Conservation (phyloP, 163 green algal genomes). For the Volvox carteri region DNA sequence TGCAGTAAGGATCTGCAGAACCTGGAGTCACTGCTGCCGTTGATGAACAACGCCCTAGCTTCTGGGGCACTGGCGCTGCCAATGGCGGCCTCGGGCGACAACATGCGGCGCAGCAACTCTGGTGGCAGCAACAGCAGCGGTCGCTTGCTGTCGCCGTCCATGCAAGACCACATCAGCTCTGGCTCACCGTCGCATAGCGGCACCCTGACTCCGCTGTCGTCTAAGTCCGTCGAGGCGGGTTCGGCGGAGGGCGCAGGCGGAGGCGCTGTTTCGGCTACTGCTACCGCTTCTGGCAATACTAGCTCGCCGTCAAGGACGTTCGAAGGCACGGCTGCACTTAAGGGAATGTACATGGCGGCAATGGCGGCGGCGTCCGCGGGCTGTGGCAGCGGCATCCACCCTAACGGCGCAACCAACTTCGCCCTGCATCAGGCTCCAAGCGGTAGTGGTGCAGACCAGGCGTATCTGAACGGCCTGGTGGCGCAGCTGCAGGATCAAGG, state of each 20-base stretch:
- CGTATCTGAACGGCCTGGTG: slow-evolving; percentile 58
- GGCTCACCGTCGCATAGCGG: slow-evolving; percentile 26
- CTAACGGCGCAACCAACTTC: neutral
- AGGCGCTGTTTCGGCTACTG: neutral
- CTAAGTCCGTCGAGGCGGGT: neutral
- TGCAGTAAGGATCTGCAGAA: slow-evolving; percentile 2
- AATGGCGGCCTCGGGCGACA: neutral
- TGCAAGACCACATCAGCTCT: neutral
- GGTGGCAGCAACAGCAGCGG: slow-evolving; percentile 21
- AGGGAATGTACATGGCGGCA: slow-evolving; percentile 8
- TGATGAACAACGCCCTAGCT: slow-evolving; percentile 57
- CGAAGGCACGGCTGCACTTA: neutral
- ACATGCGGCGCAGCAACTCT: slow-evolving; percentile 45
- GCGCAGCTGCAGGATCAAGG: slow-evolving; percentile 61
- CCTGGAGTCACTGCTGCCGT: slow-evolving; percentile 53
- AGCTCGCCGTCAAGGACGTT: neutral
- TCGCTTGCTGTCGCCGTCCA: slow-evolving; percentile 27
- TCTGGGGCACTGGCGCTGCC: slow-evolving; percentile 7
- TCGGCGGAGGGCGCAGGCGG: neutral
- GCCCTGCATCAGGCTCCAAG: neutral
- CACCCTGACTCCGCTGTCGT: slow-evolving; percentile 30
- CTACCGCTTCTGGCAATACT: neutral
- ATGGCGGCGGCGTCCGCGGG: neutral
- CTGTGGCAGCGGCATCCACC: neutral
- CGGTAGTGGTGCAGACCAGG: slow-evolving; percentile 1